phyloP scores from a whole-genome alignment of 2,329 filamentous ascomycete species.

The Fusarium anguioides region DNA sequence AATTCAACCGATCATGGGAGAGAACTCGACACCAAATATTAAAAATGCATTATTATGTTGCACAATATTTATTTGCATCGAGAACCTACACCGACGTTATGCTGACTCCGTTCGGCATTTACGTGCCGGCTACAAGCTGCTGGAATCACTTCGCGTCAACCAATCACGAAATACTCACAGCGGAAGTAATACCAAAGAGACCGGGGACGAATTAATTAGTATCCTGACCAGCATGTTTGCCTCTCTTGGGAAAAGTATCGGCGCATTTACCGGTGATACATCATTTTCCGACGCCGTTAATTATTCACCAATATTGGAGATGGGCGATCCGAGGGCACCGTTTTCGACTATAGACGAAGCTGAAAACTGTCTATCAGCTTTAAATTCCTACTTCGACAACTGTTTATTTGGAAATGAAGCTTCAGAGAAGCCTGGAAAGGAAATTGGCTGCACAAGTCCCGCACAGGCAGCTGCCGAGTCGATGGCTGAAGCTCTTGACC shows the following conservation, averaged over 20 bases:
- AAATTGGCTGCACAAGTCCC: background rate
- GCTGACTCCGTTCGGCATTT: slow-evolving; percentile 39
- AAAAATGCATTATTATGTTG: slow-evolving; percentile 37
- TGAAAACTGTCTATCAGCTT: background rate
- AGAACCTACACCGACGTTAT: slow-evolving; percentile 36
- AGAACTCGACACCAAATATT: slow-evolving; percentile 17
- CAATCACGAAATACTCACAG: background rate
- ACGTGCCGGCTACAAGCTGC: slow-evolving; percentile 28
- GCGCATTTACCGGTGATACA: slow-evolving; percentile 30
- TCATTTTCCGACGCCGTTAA: slow-evolving; percentile 28
- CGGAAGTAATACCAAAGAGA: background rate
- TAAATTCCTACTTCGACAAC: background rate
- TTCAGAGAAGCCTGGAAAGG: no score
- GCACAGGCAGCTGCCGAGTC: background rate
- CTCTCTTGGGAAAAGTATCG: slow-evolving; percentile 24
- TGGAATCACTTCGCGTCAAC: slow-evolving; percentile 3
- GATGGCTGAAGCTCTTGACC: background rate
- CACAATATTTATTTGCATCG: slow-evolving; percentile 42
- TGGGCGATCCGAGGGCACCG: slow-evolving; percentile 9
- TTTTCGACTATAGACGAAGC: slow-evolving; percentile 24
- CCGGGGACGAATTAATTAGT: background rate
- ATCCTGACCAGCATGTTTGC: slow-evolving; percentile 31
- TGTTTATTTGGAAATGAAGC: background rate
- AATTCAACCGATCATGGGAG: slow-evolving; percentile 34
- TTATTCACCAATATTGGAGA: background rate